A percentile compares a stretch with the other conserved stretches of the same genome.
These are phyloP conservation scores for Craterostigma plantagineum DNA, from an alignment of 257 asterid species.

Conservation along the genomic window DNA sequence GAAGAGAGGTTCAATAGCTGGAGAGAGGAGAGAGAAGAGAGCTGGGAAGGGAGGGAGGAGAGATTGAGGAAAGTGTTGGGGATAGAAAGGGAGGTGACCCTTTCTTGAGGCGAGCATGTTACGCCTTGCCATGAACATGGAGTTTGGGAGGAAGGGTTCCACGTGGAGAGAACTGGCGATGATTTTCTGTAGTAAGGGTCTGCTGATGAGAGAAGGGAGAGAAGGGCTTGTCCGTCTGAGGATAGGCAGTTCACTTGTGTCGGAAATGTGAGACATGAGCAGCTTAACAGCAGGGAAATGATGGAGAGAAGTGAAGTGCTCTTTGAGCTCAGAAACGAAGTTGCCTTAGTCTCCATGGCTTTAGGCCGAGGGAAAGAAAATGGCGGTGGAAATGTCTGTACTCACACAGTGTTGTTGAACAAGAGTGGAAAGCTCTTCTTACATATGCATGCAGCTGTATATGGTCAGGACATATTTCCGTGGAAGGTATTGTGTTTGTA, in stretches of 20 bases:
- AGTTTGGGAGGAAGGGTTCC: slow-evolving; percentile 50
- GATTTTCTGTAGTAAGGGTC: slow-evolving; percentile 34
- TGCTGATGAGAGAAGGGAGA: slow-evolving; percentile 48
- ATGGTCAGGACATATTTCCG: no score
- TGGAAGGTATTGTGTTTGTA: no score
- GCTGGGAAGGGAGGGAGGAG: slow-evolving; percentile 42
- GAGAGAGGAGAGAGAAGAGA: slow-evolving; percentile 62
- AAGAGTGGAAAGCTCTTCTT: no score
- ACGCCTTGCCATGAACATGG: slow-evolving; percentile 95
- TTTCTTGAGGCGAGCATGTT: slow-evolving; percentile 75
- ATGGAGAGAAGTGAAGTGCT: slow-evolving; percentile 8
- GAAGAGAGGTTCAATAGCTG: slow-evolving; percentile 81
- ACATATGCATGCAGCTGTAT: no score
- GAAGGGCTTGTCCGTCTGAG: slow-evolving; percentile 69
- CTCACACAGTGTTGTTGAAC: slow-evolving; percentile 7
- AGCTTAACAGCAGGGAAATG: slow-evolving; percentile 8
- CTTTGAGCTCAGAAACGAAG: slow-evolving; percentile 1
- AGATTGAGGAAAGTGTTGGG: slow-evolving; percentile 75
- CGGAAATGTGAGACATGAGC: slow-evolving; percentile 8
- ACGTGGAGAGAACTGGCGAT: slow-evolving; percentile 57
- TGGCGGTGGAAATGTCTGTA: slow-evolving; percentile 16
- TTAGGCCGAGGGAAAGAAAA: slow-evolving; percentile 7
- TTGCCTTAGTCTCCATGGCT: slow-evolving; percentile 22
- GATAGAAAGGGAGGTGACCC: slow-evolving; percentile 67
- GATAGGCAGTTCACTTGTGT: slow-evolving; percentile 28